phyloP scores from a whole-genome alignment of 768 basidiomycete species.

The Vararia minispora region DNA sequence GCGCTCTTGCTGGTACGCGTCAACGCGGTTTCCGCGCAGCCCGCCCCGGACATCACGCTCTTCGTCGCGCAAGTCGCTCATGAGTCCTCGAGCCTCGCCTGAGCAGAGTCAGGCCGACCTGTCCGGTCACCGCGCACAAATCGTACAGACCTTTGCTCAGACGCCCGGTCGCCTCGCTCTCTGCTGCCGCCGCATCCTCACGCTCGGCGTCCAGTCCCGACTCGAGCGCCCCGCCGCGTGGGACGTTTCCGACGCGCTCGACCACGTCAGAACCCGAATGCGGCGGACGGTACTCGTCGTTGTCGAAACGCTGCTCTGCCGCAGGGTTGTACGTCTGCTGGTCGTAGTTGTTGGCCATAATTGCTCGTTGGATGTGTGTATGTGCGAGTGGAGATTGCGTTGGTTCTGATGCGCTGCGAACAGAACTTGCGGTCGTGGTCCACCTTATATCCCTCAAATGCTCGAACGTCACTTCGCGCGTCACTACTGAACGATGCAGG shows the following conservation, averaged over 20 bases:
- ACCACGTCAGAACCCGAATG: not conserved
- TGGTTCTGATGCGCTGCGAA: no score
- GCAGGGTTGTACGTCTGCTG: conserved; percentile 3
- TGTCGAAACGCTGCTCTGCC: conserved; percentile 4
- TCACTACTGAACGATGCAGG: no score
- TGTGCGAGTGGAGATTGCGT: not conserved
- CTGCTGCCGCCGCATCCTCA: conserved; percentile 4
- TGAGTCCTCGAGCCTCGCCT: conserved; percentile 1
- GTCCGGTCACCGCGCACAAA: not conserved
- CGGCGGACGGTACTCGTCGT: conserved; percentile 2
- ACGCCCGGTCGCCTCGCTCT: conserved; percentile 1
- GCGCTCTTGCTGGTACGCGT: conserved; percentile 6
- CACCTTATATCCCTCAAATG: no score
- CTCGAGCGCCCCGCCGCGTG: not conserved
- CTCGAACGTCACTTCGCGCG: no score
- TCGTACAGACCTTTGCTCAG: conserved; percentile 2
- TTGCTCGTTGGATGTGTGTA: not conserved
- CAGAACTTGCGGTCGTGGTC: no score
- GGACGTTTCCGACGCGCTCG: no score
- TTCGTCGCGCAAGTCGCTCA: conserved; percentile 4
- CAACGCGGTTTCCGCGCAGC: conserved; percentile 4
- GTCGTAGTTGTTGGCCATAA: conserved; percentile 6
- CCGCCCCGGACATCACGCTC: conserved; percentile 3
- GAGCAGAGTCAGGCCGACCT: no score
- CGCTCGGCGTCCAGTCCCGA: not conserved